Base-by-base conservation (phyloP, 208 protist species). In the Herpetomonas tarakana region DNA sequence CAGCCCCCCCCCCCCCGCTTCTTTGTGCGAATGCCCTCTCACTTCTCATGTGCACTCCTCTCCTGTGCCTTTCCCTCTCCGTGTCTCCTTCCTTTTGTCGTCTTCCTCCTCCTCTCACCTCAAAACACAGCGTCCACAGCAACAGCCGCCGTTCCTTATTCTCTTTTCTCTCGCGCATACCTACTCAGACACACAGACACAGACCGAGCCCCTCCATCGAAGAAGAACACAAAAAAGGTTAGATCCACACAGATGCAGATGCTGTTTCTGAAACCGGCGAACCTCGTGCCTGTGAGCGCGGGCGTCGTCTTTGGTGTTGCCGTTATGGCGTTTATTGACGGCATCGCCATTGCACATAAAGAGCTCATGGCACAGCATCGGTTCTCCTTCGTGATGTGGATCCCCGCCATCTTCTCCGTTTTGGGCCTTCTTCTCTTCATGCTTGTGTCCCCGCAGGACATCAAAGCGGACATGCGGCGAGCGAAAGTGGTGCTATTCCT, bases 331-430 rank as follows among this genome's bases (percentile, higher is more conserved):
- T 62, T 91, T 14, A 44, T 93, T 2, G 82, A 92, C 47, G 76
- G 73, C 18, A 65, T 91, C 21, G 52, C 89, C 39, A 27, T 75
- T 3, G 73, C 76, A 1, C 60, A 87, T 38, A 22, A 66, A 50
- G 83, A 94, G 61, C 18, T 35, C 6, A 25, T 65, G 26, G 46
- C 28, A 28, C 61, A 26, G 0, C 51, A 91, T 59, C 76, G 60
- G 29, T 74, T 78, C 30, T 83, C 78, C 21, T 84, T 88, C 51
- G 30, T 58, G 19, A 73, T 85, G 62, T 70, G 66, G 56, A 64
- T 89, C 35, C 86, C 83, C 0, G 74, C 67, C n/a, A 61, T 96
- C 39, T 83, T 93, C 52, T 83, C 89, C 6, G 71, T 78, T 2
- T 52, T 88, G 3, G 89, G 83, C 14, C 79, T 92, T 19, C 31